These are phyloP conservation scores for Luzula sylvatica DNA, from an alignment of 176 grass and related monocot species.

Conservation along the genomic window DNA sequence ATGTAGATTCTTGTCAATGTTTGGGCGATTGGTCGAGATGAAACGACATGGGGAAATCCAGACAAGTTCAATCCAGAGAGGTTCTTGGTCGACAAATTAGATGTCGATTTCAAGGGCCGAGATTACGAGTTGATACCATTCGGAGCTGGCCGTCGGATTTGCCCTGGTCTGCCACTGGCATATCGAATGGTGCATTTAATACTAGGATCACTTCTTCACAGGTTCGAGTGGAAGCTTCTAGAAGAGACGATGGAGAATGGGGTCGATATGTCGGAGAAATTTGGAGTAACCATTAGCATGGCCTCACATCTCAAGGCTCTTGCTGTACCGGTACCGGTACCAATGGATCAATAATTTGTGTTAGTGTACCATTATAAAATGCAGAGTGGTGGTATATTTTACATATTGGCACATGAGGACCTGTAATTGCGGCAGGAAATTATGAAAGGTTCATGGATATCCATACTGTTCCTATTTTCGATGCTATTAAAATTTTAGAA, in stretches of 20 bases:
- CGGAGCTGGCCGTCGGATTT: conserved; percentile 30
- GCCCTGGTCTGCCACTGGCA: conserved; percentile 24
- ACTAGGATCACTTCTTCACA: conserved; percentile 24
- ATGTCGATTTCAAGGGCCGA: conserved; percentile 19
- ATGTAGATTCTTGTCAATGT: conserved; percentile 26
- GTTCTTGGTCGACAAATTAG: conserved; percentile 15
- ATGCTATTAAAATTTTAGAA: no score
- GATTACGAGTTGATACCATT: conserved; percentile 39
- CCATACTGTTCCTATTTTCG: no score
- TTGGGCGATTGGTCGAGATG: conserved; percentile 36
- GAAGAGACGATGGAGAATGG: neutral
- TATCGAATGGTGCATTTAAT: conserved; percentile 31
- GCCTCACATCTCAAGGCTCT: conserved; percentile 17
- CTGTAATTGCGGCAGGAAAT: no score
- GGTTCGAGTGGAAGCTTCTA: conserved; percentile 36
- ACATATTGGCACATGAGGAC: no score
- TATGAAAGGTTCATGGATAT: no score
- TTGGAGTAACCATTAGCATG: conserved; percentile 16
- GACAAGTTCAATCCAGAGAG: conserved; percentile 37
- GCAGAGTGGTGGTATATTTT: no score
- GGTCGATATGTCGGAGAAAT: conserved; percentile 20
- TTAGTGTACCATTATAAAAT: no score
- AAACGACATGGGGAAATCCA: conserved; percentile 22
- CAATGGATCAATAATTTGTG: no score
- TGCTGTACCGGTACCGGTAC: neutral